Conservation (phyloP, 768 basidiomycete genomes). For the Lentinula detonsa region DNA sequence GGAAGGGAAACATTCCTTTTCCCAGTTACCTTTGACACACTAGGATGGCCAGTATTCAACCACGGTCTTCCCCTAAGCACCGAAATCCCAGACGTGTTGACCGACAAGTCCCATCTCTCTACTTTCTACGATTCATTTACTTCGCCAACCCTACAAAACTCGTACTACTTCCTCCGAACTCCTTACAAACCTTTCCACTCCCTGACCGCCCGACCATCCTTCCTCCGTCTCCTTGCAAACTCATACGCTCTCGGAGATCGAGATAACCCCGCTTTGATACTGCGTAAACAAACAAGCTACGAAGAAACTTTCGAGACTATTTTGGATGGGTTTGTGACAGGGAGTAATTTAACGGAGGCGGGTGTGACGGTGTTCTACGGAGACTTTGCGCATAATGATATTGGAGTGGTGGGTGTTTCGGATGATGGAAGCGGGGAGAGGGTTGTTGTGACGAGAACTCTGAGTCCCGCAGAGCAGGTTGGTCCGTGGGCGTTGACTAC, state of each 20-base stretch:
- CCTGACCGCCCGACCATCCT: conserved; percentile 20
- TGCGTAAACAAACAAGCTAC: conserved; percentile 32
- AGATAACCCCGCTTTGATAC: conserved; percentile 27
- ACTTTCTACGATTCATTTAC: conserved; percentile 23
- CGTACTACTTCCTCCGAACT: conserved; percentile 32
- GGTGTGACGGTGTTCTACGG: conserved; percentile 30
- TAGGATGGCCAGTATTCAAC: conserved; percentile 34
- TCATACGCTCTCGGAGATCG: conserved; percentile 32
- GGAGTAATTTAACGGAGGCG: conserved; percentile 27
- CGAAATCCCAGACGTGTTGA: conserved; percentile 22
- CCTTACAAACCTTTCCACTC: conserved; percentile 32
- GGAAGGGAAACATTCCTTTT: conserved; percentile 35
- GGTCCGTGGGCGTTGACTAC: conserved; percentile 28
- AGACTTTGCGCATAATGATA: conserved; percentile 31
- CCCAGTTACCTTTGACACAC: conserved; percentile 29
- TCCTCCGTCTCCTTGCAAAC: conserved; percentile 26
- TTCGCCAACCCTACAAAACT: conserved; percentile 17
- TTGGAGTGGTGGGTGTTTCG: conserved; percentile 21
- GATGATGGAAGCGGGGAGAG: conserved; percentile 15
- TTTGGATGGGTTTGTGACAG: conserved; percentile 23
- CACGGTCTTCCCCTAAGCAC: conserved; percentile 22
- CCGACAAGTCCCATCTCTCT: conserved; percentile 18
- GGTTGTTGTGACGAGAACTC: conserved; percentile 23
- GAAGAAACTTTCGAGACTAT: conserved; percentile 30
- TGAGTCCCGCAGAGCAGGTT: conserved; percentile 24